Evolutionary conservation across 225 moss, liverwort and hornwort species (phyloP).

Genomic region (Marchantia paleacea): DNA sequence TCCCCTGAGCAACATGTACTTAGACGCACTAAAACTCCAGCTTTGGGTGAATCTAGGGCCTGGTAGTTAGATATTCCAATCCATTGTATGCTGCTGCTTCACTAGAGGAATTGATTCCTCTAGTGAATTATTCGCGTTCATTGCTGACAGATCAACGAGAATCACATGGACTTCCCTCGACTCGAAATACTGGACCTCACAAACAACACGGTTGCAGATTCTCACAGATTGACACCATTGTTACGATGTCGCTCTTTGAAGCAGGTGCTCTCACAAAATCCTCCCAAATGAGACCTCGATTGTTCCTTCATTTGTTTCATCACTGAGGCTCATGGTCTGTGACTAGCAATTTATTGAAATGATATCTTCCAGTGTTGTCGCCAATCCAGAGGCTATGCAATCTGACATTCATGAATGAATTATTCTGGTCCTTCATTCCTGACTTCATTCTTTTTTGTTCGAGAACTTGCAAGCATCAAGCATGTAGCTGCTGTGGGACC

Average conservation of each 20-base stretch:
- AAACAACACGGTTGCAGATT: constrained; percentile 11
- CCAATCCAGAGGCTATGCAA: no score
- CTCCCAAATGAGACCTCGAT: neutral
- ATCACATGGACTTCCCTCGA: constrained; percentile 2
- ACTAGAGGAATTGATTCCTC: neutral
- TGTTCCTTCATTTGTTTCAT: neutral
- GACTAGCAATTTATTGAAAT: neutral
- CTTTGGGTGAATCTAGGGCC: neutral
- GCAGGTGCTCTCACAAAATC: constrained; percentile 8
- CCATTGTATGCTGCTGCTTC: neutral
- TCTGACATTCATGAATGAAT: no score
- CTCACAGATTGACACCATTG: constrained; percentile 12
- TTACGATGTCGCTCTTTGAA: constrained; percentile 13
- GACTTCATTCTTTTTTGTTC: no score
- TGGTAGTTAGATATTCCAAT: neutral
- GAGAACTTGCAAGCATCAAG: no score
- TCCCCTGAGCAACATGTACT: no score
- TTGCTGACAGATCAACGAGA: constrained; percentile 3
- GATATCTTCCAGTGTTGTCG: no score
- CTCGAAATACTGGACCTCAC: constrained; percentile 20
- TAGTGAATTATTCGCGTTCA: neutral
- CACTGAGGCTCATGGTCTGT: neutral
- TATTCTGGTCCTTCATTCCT: no score
- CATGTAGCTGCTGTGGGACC: no score
- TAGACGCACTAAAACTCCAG: no score